These are phyloP conservation scores for Gynochthodes officinalis DNA, from an alignment of 257 asterid species.

Conservation along the genomic window DNA sequence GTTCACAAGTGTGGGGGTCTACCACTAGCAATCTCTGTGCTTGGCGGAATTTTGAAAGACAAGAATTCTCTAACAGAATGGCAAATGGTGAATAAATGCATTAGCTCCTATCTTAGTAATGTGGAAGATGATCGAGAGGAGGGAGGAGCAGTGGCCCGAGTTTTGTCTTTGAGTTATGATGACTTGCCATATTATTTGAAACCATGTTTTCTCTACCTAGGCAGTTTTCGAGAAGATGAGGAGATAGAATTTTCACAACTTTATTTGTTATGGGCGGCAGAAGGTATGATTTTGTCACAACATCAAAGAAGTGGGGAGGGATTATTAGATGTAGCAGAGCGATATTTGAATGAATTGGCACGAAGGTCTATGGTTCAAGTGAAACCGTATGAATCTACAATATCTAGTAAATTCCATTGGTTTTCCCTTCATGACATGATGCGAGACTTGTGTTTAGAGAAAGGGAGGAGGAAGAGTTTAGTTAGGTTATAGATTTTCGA, in stretches of 20 bases:
- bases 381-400: background rate
- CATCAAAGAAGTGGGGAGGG: slow-evolving; percentile 12
- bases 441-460: slow-evolving; percentile 23
- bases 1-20: slow-evolving; percentile 14
- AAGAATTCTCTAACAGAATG: slow-evolving; percentile 12
- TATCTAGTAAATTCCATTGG: background rate
- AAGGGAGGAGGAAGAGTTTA: slow-evolving; percentile 17
- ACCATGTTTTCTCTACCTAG: slow-evolving; percentile 25
- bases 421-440: slow-evolving; percentile 26
- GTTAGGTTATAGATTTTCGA: background rate
- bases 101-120: slow-evolving; percentile 2
- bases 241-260: background rate
- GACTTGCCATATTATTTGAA: slow-evolving; percentile 27
- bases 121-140: background rate
- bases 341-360: slow-evolving; percentile 18
- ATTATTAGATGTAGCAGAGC: slow-evolving; percentile 24
- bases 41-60: slow-evolving; percentile 23
- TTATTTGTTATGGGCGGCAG: slow-evolving; percentile 2
- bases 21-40: slow-evolving; percentile 16
- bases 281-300: background rate
- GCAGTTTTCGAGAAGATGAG: slow-evolving; percentile 10
- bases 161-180: slow-evolving; percentile 18
- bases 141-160: slow-evolving; percentile 7
- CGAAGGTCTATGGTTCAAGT: slow-evolving; percentile 21
- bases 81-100: slow-evolving; percentile 8